These are phyloP conservation scores for Scutellaria barbata DNA, from an alignment of 257 asterid species.

Conservation along the genomic window DNA sequence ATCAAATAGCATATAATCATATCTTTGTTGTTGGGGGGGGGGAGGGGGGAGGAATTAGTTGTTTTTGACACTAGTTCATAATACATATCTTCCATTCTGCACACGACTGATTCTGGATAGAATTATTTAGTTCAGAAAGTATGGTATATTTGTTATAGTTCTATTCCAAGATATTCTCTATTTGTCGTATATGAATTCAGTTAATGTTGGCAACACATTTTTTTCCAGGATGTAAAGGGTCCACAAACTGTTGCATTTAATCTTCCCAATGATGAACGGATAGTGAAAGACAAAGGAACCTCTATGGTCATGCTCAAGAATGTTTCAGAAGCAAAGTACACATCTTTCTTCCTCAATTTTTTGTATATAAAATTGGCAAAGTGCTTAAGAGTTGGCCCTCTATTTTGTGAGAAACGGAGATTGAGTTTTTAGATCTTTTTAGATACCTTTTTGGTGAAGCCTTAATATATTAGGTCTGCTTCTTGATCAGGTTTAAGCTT, in stretches of 20 bases:
- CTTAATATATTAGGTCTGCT: slow-evolving; percentile 31
- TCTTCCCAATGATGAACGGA: slow-evolving; percentile 95
- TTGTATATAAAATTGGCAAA: not conserved
- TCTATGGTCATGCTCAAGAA: slow-evolving; percentile 99
- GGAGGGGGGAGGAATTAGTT: too few relatives aligned
- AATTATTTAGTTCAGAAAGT: not conserved
- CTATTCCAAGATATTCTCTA: not conserved
- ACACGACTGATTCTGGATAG: not conserved
- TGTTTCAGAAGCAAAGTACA: slow-evolving; percentile 96
- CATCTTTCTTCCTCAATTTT: slow-evolving; percentile 13
- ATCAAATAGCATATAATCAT: not conserved
- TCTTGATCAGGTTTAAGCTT: slow-evolving; percentile 77
- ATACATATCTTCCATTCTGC: slow-evolving; percentile 2
- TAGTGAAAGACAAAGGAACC: slow-evolving; percentile 91
- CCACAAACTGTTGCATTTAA: slow-evolving; percentile 99
- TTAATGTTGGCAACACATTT: not conserved
- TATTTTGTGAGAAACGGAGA: slow-evolving; percentile 2
- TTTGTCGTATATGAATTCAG: not conserved
- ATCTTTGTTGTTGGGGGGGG: not conserved
- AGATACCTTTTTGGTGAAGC: slow-evolving; percentile 21
- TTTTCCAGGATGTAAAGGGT: slow-evolving; percentile 88
- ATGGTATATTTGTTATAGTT: not conserved
- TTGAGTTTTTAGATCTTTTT: not conserved
- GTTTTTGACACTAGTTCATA: not conserved
- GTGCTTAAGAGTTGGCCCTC: slow-evolving; percentile 21